phyloP scores from a whole-genome alignment of 192 early-diverging fungal genomes.

The Geranomyces variabilis region DNA sequence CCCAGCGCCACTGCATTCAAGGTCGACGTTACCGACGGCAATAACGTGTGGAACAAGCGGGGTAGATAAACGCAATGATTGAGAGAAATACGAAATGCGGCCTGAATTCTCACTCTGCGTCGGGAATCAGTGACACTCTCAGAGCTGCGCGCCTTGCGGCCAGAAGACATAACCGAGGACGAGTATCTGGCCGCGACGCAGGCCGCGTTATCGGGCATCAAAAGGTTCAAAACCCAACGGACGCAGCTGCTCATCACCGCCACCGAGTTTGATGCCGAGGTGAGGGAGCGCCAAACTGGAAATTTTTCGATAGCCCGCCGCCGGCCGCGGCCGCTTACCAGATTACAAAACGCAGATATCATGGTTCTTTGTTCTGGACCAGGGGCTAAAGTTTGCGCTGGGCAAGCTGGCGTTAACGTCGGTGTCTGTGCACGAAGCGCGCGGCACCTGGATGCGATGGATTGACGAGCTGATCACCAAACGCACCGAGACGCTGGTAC shows the following conservation, averaged over 20 bases:
- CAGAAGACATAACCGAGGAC: constrained; percentile 17
- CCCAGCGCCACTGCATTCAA: constrained; percentile 2
- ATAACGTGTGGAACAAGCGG: constrained; percentile 14
- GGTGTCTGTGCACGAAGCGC: background rate
- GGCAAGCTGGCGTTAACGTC: constrained; percentile 13
- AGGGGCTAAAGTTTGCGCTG: constrained; percentile 23
- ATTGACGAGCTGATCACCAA: constrained; percentile 21
- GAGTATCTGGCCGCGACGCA: constrained; percentile 13
- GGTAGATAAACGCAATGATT: background rate
- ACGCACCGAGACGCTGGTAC: background rate
- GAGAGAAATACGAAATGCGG: background rate
- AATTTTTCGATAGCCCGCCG: background rate
- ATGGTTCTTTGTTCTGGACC: constrained; percentile 22
- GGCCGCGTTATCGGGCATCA: constrained; percentile 20
- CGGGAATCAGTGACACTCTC: background rate
- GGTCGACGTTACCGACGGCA: constrained; percentile 20
- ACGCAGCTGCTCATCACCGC: background rate
- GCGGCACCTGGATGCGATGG: constrained; percentile 21
- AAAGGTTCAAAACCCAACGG: background rate
- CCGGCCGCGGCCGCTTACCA: background rate
- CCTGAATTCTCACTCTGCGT: background rate
- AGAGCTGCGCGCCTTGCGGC: constrained; percentile 10
- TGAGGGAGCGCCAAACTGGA: constrained; percentile 4
- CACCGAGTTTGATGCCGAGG: background rate
- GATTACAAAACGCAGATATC: too few species aligned